Conservation (phyloP, 257 asterid genomes). For the Solanum sejunctum region DNA sequence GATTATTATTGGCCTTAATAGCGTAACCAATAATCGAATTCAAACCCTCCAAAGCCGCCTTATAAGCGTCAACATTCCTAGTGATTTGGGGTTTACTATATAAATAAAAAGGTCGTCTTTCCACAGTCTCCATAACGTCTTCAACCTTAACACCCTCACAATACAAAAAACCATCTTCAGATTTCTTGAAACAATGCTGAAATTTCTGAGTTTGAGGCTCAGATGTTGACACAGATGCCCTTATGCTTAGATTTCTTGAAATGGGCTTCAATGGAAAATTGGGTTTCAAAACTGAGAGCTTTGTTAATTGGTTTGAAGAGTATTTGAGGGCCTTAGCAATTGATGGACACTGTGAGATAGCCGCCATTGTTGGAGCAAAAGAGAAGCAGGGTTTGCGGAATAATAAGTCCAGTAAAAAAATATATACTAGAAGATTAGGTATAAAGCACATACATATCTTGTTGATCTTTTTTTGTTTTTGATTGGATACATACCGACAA, state of each 20-base stretch:
- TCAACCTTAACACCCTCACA: slow-evolving; percentile 70
- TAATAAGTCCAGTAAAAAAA: no score
- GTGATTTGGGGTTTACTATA: slow-evolving; percentile 83
- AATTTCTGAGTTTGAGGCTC: slow-evolving; percentile 51
- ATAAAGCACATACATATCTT: no score
- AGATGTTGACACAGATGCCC: slow-evolving; percentile 47
- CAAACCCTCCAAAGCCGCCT: slow-evolving; percentile 67
- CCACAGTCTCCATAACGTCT: slow-evolving; percentile 56
- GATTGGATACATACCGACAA: no score
- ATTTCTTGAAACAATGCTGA: slow-evolving; percentile 67
- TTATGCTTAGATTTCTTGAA: slow-evolving; percentile 19
- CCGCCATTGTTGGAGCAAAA: slow-evolving; percentile 52
- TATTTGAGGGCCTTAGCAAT: slow-evolving; percentile 11
- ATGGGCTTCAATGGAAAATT: slow-evolving; percentile 28
- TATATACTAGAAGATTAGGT: no score
- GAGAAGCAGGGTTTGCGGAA: no score
- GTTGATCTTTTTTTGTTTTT: no score
- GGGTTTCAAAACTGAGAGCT: slow-evolving; percentile 7
- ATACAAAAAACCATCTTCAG: slow-evolving; percentile 60
- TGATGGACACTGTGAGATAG: slow-evolving; percentile 35
- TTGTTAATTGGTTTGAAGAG: neutral
- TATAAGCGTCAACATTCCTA: slow-evolving; percentile 79
- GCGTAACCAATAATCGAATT: slow-evolving; percentile 76
- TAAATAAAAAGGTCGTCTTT: slow-evolving; percentile 74
- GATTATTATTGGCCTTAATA: slow-evolving; percentile 89